Percentiles rank a stretch among this genome's conserved stretches.
Conservation (phyloP, 2,329 filamentous ascomycete genomes). For the Trichophyton schoenleinii region DNA sequence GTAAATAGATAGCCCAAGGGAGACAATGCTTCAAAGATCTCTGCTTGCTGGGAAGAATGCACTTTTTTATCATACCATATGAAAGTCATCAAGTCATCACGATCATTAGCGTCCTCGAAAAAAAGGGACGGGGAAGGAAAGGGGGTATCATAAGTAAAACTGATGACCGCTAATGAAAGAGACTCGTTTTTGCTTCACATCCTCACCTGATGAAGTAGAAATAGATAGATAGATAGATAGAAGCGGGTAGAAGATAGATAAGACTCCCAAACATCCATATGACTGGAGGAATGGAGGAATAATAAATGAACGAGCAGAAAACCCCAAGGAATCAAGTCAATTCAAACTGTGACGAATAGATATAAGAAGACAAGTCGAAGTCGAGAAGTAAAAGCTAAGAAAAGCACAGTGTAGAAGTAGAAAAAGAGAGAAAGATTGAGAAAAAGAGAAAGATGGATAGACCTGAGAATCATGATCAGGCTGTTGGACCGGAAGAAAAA, state of each 20-base stretch:
- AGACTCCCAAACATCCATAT: not conserved
- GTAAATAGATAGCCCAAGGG: not conserved
- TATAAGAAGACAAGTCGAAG: conserved; percentile 9
- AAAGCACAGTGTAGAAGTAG: too few species aligned
- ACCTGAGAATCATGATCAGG: not conserved
- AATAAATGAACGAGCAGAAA: not conserved
- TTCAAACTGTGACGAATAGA: conserved; percentile 1
- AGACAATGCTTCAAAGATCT: not conserved
- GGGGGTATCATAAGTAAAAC: not conserved
- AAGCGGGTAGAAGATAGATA: not conserved
- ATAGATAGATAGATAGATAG: not conserved
- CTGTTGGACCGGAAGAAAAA: conserved; percentile 12
- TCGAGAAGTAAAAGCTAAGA: not conserved
- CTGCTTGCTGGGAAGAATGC: not conserved
- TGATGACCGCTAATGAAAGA: not conserved
- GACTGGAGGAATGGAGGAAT: not conserved
- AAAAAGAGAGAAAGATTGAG: too few species aligned
- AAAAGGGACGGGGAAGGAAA: not conserved
- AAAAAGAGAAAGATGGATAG: not conserved
- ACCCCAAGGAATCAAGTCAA: conserved; percentile 1
- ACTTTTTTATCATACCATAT: not conserved
- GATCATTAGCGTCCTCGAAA: not conserved
- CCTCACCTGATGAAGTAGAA: not conserved
- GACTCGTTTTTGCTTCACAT: not conserved
- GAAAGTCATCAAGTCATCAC: not conserved